phyloP scores from a whole-genome alignment of 495 filamentous ascomycete species.

The Penicillium ochrochloron region DNA sequence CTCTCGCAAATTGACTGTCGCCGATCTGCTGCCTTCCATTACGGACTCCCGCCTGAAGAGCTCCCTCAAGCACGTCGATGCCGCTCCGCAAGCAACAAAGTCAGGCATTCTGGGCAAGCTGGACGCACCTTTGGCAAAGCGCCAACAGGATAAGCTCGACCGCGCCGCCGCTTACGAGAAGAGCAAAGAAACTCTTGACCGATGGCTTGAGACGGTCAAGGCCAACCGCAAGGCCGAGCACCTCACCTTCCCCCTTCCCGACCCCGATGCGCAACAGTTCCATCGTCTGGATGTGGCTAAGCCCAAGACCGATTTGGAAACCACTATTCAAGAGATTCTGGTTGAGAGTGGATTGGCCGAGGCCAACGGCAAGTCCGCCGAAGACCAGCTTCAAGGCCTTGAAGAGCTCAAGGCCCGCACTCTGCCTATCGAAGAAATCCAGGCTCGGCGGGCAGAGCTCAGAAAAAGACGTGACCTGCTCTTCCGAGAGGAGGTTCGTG shows the following conservation, averaged over 20 bases:
- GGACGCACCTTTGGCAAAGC: conserved; percentile 81
- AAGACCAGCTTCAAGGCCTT: conserved; percentile 67
- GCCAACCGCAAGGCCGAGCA: conserved; percentile 91
- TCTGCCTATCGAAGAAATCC: conserved; percentile 71
- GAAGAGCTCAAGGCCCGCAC: conserved; percentile 71
- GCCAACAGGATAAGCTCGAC: conserved; percentile 86
- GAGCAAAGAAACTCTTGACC: conserved; percentile 85
- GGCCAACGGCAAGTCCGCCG: conserved; percentile 60
- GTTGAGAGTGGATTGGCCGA: conserved; percentile 80
- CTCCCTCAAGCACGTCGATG: conserved; percentile 69
- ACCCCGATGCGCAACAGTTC: conserved; percentile 61
- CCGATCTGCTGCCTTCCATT: conserved; percentile 74
- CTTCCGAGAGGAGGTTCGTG: conserved; percentile 86
- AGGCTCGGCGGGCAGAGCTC: conserved; percentile 73
- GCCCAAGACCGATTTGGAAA: conserved; percentile 81
- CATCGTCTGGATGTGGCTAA: conserved; percentile 52
- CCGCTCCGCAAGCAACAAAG: conserved; percentile 48
- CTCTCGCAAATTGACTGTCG: conserved; percentile 75
- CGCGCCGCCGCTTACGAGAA: conserved; percentile 86
- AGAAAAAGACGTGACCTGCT: conserved; percentile 81
- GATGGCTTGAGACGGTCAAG: conserved; percentile 95
- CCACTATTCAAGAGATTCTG: conserved; percentile 81
- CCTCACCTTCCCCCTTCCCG: conserved; percentile 83
- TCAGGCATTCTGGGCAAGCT: conserved; percentile 70
- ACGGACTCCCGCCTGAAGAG: conserved; percentile 78